These are phyloP conservation scores for Talaromyces sp. DNA, from an alignment of 2,329 filamentous ascomycete species.

Conservation along the genomic window DNA sequence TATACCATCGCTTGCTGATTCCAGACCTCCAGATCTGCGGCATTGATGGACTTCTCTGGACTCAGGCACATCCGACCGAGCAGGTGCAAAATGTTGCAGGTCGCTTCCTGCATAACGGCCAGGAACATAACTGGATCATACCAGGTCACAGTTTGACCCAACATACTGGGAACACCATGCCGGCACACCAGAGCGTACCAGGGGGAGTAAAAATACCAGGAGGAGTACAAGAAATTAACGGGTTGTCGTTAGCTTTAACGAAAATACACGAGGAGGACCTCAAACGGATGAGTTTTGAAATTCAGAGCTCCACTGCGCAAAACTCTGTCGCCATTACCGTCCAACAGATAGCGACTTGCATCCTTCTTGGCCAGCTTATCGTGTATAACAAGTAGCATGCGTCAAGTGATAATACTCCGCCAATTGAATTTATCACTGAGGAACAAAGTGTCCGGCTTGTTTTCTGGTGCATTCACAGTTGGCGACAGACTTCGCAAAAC, in stretches of 20 bases:
- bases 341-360: neutral
- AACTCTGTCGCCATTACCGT: neutral
- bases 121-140: neutral
- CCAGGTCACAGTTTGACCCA: neutral
- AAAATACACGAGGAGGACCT: neutral
- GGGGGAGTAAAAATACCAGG: neutral
- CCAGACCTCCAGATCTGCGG: neutral
- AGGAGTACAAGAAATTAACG: neutral
- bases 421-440: no score
- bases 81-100: neutral
- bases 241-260: neutral
- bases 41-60: slow-evolving; percentile 1
- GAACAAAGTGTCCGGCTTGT: no score
- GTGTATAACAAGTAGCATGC: neutral
- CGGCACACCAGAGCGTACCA: neutral
- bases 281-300: neutral
- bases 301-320: neutral
- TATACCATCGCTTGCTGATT: neutral
- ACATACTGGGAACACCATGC: neutral
- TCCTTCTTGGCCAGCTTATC: neutral
- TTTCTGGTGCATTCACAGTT: no score
- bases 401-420: neutral
- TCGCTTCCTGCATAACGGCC: neutral
- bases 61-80: neutral
- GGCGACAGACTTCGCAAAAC: no score